Base-by-base conservation (phyloP, 148 eudicot genomes). In the Salicornia ramosissima region DNA sequence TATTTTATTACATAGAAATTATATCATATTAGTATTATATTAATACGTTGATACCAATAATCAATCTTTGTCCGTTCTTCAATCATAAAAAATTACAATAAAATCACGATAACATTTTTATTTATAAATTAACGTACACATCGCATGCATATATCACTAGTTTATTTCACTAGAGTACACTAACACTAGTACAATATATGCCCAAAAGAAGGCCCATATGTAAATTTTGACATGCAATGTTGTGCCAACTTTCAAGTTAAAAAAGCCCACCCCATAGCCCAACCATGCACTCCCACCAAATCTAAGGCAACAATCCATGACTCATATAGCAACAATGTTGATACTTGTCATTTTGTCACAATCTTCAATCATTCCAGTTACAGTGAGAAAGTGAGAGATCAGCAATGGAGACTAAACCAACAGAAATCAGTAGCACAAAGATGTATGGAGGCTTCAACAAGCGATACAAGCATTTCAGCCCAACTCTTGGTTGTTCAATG, bases 391-490 rank as follows among this genome's bases (percentile, higher is more conserved):
- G 46, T 59, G 52, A 57, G 47, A 70, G 58, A 63, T 63, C 49
- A 68, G 62, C 58, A 59, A 88, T 88, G 89, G 90, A 84, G 81
- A 77, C 65, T 16, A 85, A 82, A 70, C 87, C 88, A 63, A 73
- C 71, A 60, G 99, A 95, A 68, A 91, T 88, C 39, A 89, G 93
- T 85, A 91, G 96, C 81, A 12, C 88, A 3, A 95, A 95, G 78
- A 89, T 95, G 99, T 83, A 79, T 62, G 99, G 78, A 57, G 97
- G 97, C 13, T 89, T 71, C 86, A 95, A 91, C 84, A 91, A 88
- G 83, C 78, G 99, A 86, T 95, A 78, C 90, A 91, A 83, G 73
- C 99, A 95, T 58, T 82, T 72, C 64, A 89, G 96, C 25, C 85
- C 92, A 4, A 87, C 93, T 10, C 84, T 95, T 1, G 90, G 85